Evolutionary conservation across 2,329 filamentous ascomycete genomes (phyloP).

Genomic region (Drechslerella dactyloides): DNA sequence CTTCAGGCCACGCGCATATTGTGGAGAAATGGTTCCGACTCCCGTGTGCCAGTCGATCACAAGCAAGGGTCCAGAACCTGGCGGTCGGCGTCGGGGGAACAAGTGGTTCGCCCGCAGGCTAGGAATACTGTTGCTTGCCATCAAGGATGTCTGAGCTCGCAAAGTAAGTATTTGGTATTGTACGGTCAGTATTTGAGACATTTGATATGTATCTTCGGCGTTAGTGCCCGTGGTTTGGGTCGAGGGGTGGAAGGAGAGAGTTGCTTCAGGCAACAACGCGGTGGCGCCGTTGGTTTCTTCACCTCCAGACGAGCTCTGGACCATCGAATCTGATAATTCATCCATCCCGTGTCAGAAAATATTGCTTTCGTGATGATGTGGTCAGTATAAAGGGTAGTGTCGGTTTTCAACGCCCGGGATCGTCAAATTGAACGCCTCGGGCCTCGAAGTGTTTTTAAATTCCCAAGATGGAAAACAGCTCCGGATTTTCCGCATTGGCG

Average conservation of each 20-base stretch:
- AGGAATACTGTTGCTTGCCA: background rate
- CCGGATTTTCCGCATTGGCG: background rate
- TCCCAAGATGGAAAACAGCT: background rate
- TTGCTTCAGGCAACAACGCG: slow-evolving; percentile 18
- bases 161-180: background rate
- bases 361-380: background rate
- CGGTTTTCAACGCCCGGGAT: too few relatives aligned
- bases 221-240: background rate
- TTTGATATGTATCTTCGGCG: background rate
- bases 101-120: background rate
- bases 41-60: slow-evolving; percentile 26
- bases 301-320: slow-evolving; percentile 20
- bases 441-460: too few relatives aligned
- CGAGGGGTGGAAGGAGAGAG: background rate
- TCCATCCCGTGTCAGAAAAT: slow-evolving; percentile 3
- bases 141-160: background rate
- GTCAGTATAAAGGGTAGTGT: slow-evolving; percentile 21
- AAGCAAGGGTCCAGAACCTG: slow-evolving; percentile 22
- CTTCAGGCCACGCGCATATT: slow-evolving; percentile 15
- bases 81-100: slow-evolving; percentile 16
- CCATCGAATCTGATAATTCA: slow-evolving; percentile 4
- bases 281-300: background rate
- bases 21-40: slow-evolving; percentile 27
- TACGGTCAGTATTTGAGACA: too few relatives aligned
- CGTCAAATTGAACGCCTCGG: background rate